Evolutionary conservation across 352 stramenopile genomes (phyloP).

Genomic region (Plasmopara viticola): DNA sequence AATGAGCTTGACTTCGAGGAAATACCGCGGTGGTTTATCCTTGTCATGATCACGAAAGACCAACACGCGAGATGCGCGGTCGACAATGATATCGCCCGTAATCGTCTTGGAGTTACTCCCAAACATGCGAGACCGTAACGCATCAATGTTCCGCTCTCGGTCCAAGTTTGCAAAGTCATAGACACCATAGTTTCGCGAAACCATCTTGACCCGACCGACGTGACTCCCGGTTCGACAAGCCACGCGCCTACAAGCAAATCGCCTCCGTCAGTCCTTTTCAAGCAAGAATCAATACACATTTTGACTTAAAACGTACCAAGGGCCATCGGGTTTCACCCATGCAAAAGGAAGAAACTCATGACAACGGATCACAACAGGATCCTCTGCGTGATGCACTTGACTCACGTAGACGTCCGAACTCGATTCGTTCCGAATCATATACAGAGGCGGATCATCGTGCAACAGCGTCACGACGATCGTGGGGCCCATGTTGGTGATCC

Average conservation of each 20-base stretch:
- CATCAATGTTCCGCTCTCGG: constrained; percentile 61
- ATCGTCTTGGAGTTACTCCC: constrained; percentile 62
- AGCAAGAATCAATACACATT: not conserved
- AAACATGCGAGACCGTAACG: constrained; percentile 63
- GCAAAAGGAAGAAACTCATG: constrained; percentile 77
- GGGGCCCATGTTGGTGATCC: constrained; percentile 67
- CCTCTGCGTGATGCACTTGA: constrained; percentile 60
- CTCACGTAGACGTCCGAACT: constrained; percentile 65
- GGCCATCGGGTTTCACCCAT: constrained; percentile 68
- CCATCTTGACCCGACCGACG: constrained; percentile 39
- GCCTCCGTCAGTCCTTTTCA: too few species aligned
- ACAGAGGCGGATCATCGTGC: constrained; percentile 77
- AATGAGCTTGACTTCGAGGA: constrained; percentile 82
- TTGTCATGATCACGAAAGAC: constrained; percentile 67
- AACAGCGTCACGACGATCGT: constrained; percentile 78
- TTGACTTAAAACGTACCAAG: constrained; percentile 52
- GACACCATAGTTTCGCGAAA: constrained; percentile 55
- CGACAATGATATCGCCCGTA: constrained; percentile 68
- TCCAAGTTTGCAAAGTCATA: constrained; percentile 86
- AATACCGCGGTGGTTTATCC: constrained; percentile 52
- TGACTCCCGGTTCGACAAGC: constrained; percentile 53
- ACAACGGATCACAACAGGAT: constrained; percentile 53
- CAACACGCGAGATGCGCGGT: constrained; percentile 71
- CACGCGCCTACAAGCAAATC: constrained; percentile 42
- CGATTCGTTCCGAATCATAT: constrained; percentile 81